Evolutionary conservation across 371 early-diverging fungal species (phyloP).

Genomic region (Neoconidiobolus thromboides): DNA sequence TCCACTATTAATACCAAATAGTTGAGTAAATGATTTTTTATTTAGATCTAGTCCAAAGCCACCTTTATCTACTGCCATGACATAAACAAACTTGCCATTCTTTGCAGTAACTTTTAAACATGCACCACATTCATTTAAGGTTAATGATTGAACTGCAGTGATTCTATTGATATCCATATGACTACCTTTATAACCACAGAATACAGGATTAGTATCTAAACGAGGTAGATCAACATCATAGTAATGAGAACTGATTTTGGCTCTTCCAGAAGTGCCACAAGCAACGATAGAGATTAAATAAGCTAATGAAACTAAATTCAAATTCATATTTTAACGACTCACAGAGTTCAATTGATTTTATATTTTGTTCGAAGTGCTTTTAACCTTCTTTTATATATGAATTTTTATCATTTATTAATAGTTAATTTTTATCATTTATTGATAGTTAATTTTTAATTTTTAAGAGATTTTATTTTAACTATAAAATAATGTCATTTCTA

Average conservation of each 20-base stretch:
- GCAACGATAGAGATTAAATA: too few relatives aligned
- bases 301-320: too few relatives aligned
- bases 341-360: too few relatives aligned
- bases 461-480: too few relatives aligned
- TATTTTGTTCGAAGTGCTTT: too few relatives aligned
- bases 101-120: constrained; percentile 21
- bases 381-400: too few relatives aligned
- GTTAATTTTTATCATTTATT: too few relatives aligned
- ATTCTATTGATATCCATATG: constrained; percentile 26
- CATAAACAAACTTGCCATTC: constrained; percentile 18
- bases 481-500: too few relatives aligned
- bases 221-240: neutral
- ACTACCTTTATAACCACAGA: constrained; percentile 26
- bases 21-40: constrained; percentile 12
- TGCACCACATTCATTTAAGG: constrained; percentile 20
- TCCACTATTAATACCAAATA: constrained; percentile 14
- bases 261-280: too few relatives aligned
- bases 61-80: constrained; percentile 30
- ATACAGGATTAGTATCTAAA: constrained; percentile 15
- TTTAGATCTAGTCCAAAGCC: constrained; percentile 26
- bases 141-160: constrained; percentile 26
- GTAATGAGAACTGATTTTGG: neutral
- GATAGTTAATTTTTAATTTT: too few relatives aligned
- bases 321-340: too few relatives aligned
- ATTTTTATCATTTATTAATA: too few relatives aligned